Conservation (phyloP, 2,329 filamentous ascomycete genomes). For the Graphilbum sp. region DNA sequence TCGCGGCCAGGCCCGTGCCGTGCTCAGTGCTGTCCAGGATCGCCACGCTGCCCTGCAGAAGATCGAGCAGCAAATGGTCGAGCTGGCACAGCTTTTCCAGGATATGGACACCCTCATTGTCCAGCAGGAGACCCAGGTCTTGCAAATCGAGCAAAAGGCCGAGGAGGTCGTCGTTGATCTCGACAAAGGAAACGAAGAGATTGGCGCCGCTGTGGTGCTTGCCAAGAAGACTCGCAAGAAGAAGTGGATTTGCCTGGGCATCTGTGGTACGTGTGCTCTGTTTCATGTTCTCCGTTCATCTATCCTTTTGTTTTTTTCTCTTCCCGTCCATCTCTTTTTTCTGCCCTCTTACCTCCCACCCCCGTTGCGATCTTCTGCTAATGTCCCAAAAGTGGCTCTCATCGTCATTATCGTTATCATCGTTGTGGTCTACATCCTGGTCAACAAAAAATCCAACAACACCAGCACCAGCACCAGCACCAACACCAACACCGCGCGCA, state of each 20-base stretch:
- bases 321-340: constrained; percentile 1
- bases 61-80: constrained; percentile 80
- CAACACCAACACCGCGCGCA: constrained; percentile 15
- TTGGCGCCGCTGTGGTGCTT: constrained; percentile 65
- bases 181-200: constrained; percentile 69
- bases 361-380: too few relatives aligned
- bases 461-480: constrained; percentile 1
- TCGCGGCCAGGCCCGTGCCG: constrained; percentile 63
- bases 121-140: constrained; percentile 68
- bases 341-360: too few relatives aligned
- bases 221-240: constrained; percentile 69
- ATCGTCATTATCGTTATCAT: constrained; percentile 34
- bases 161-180: constrained; percentile 77
- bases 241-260: constrained; percentile 92
- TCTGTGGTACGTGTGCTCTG: constrained; percentile 35
- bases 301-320: not conserved
- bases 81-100: constrained; percentile 75
- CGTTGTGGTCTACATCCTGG: constrained; percentile 32
- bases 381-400: constrained; percentile 28
- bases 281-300: not conserved
- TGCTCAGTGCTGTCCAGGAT: constrained; percentile 63
- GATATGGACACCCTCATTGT: constrained; percentile 75
- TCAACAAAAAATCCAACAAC: constrained; percentile 21
- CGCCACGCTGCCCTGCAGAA: constrained; percentile 79
- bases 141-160: constrained; percentile 70